Evolutionary conservation across 2,329 filamentous ascomycete genomes (phyloP).

Genomic region (Aulographum hederae): DNA sequence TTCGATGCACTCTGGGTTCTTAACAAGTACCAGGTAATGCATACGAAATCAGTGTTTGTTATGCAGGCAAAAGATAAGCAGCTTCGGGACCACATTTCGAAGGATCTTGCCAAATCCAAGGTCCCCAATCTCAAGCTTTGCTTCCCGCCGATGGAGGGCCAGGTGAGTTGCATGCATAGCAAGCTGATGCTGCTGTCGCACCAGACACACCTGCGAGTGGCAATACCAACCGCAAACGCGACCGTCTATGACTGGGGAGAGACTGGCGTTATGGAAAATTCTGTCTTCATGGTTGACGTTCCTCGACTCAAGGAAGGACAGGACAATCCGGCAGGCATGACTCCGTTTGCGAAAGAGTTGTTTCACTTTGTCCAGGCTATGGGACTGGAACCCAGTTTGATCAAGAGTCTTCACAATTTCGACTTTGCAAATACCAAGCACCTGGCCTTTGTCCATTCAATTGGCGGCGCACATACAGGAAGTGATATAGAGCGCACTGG

Average conservation of each 20-base stretch:
- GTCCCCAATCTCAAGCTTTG: slow-evolving; percentile 41
- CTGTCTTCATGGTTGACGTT: slow-evolving; percentile 82
- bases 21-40: slow-evolving; percentile 44
- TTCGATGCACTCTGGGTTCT: slow-evolving; percentile 72
- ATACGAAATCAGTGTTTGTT: slow-evolving; percentile 33
- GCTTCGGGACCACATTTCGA: slow-evolving; percentile 18
- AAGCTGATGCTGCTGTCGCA: slow-evolving; percentile 87
- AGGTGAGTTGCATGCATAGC: slow-evolving; percentile 69
- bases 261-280: slow-evolving; percentile 64
- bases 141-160: slow-evolving; percentile 64
- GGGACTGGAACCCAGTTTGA: slow-evolving; percentile 43
- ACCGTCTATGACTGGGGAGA: slow-evolving; percentile 83
- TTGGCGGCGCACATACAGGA: slow-evolving; percentile 36
- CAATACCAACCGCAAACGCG: slow-evolving; percentile 74
- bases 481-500: slow-evolving; percentile 37
- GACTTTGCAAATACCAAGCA: slow-evolving; percentile 59
- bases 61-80: slow-evolving; percentile 38
- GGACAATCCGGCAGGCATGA: slow-evolving; percentile 12
- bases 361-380: slow-evolving; percentile 51
- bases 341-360: slow-evolving; percentile 51
- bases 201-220: slow-evolving; percentile 53
- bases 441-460: slow-evolving; percentile 70
- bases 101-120: slow-evolving; percentile 11
- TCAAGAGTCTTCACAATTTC: slow-evolving; percentile 54
- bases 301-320: slow-evolving; percentile 32